Evolutionary conservation across 2,329 filamentous ascomycete species (phyloP).

Genomic region (Ceratocystis ficicola): DNA sequence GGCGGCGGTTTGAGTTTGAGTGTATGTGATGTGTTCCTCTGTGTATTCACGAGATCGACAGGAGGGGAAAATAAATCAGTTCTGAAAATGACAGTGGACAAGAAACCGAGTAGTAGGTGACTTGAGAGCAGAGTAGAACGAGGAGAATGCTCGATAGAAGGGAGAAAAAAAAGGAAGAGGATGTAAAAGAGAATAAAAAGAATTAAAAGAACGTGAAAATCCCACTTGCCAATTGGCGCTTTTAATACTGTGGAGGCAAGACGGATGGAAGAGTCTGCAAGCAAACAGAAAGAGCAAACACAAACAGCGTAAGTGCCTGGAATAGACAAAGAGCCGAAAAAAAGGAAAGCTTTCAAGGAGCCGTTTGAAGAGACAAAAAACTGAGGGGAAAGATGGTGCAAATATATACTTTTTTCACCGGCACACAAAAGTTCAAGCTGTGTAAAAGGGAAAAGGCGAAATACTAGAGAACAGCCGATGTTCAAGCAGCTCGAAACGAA

Average conservation of each 20-base stretch:
- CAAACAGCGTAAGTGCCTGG: conserved; percentile 12
- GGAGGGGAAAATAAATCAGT: not conserved
- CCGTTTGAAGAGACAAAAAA: not conserved
- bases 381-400: not conserved
- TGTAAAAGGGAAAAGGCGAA: too few species aligned
- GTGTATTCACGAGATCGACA: not conserved
- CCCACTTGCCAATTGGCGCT: conserved; percentile 11
- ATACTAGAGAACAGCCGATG: not conserved
- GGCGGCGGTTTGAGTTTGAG: not conserved
- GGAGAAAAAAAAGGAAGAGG: conserved; percentile 8
- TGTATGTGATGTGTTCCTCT: conserved; percentile 6
- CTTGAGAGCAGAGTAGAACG: conserved; percentile 10
- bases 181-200: conserved; percentile 9
- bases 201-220: conserved; percentile 11
- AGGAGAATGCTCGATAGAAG: not conserved
- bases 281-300: conserved; percentile 19
- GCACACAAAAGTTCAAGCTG: not conserved
- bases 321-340: conserved; percentile 18
- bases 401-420: not conserved
- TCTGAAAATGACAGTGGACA: conserved; percentile 8
- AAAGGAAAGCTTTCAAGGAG: not conserved
- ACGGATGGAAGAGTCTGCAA: conserved; percentile 7
- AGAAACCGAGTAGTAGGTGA: conserved; percentile 16
- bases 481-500: not conserved
- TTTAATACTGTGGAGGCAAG: conserved; percentile 4